Evolutionary conservation across 2,329 filamentous ascomycete genomes (phyloP).

Genomic region (Penicillium sp.): DNA sequence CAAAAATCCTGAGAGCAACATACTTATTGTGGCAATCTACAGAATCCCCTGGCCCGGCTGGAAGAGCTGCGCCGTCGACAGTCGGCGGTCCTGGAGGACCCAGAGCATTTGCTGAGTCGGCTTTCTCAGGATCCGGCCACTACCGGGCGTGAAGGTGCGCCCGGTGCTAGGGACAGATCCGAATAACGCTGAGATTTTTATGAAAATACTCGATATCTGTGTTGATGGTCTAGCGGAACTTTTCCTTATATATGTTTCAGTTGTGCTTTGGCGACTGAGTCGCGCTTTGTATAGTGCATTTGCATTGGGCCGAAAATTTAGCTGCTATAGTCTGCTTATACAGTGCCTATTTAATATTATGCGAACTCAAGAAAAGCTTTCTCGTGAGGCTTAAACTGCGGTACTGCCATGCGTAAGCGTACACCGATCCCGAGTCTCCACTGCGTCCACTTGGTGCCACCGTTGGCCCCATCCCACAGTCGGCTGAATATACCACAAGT

Average conservation of each 20-base stretch:
- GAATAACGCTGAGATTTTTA: neutral
- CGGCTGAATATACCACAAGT: neutral
- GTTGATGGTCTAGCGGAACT: neutral
- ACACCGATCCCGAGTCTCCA: neutral
- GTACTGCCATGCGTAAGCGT: neutral
- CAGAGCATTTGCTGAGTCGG: slow-evolving; percentile 22
- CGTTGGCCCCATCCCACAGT: neutral
- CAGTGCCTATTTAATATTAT: neutral
- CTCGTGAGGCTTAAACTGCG: neutral
- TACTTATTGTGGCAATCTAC: slow-evolving; percentile 46
- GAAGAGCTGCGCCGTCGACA: slow-evolving; percentile 65
- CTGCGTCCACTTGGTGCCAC: neutral
- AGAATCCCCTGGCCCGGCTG: slow-evolving; percentile 67
- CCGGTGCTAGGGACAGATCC: neutral
- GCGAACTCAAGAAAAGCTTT: no score
- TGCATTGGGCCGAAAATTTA: slow-evolving; percentile 6
- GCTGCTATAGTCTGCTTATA: neutral
- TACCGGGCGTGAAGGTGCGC: neutral
- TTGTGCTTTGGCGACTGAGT: neutral
- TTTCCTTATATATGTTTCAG: neutral
- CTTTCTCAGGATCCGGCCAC: slow-evolving; percentile 5
- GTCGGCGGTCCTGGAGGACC: slow-evolving; percentile 55
- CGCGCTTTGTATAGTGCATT: slow-evolving; percentile 15
- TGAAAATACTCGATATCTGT: neutral
- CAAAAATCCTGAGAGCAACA: slow-evolving; percentile 39